Evolutionary conservation across 805 yeast species (phyloP), one percentile per base, ranked within the genome.

Genomic region (Sungouiella thailandica): DNA sequence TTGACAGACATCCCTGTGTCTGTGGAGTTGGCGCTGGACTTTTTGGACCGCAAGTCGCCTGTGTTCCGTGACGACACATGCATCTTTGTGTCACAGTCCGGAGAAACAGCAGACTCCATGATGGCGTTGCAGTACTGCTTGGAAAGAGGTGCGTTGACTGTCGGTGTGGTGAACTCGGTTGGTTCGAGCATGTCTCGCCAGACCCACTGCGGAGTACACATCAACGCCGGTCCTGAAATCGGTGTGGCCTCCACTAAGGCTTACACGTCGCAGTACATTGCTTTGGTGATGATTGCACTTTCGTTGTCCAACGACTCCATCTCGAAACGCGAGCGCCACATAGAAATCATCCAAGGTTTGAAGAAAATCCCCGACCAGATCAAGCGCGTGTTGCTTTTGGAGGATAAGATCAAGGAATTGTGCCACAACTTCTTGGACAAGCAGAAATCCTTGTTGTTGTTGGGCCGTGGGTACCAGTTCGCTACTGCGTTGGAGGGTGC

Each of bases 211-310:
- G 99, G 99, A 77, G 96, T 93, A 37, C 99, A 93, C 62, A 89
- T 93, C 59, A 93, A 93, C 58, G 98, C 98, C 31, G 99, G 99
- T 46, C 98, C 98, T 29, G 99, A 93, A 67, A 93, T 93, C 45
- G 97, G 98, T 62, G 99, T 93, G 49, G 99, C 99, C 8, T 88
- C 97, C 9, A 93, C 99, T 30, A 93, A 93, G 68, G 98, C 98
- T 18, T 93, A 93, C 70, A 93, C 99, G 6, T 93, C 99, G 8
- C 99, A 93, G 62, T 93, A 80, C 62, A 89, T 94, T 60, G 97
- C 98, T 0, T 70, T 93, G 44, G 97, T 90, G 4, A 87, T 93
- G 97, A 75, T 93, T 68, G 97, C 97, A 1, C 73, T 93, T 35
- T 86, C 90, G n/a, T 73, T 93, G 44, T 85, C 97, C 8, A 95